Evolutionary conservation across 1,284 basidiomycete genomes (phyloP), one percentile per base, ranked within the genome.

Genomic region (Fomitopsis betulina): DNA sequence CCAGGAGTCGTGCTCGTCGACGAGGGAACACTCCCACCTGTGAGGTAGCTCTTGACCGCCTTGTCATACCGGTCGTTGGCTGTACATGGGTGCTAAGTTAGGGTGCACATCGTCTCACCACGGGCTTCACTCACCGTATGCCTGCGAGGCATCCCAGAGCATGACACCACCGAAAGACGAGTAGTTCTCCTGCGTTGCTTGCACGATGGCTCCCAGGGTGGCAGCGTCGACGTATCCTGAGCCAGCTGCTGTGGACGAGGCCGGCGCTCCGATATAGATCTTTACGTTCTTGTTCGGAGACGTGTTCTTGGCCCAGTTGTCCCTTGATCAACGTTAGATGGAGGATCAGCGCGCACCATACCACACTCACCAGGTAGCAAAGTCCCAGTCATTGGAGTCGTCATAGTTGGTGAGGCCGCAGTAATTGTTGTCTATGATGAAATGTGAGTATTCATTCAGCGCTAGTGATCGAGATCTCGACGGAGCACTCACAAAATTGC

Each of bases 91-190:
- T 17, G 33, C 45, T 47, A 15, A 47, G 45, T 47, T 47, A 47
- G 45, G 21, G 27, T 30, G 25, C 6, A 13, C 17, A 2, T 3
- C 2, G 15, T 47, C 45, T 27, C 45, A 15, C 35, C 33, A 52
- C 13, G 10, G 21, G 47, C 25, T 59, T 2, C n/a, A 61, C 72
- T 60, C 63, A 79, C 83, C 79, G 58, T 80, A 80, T 3, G 84
- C 83, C 66, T 85, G 81, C 3, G 82, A 85, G 0, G 77, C 80
- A 62, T 87, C 85, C 85, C 85, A 80, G 52, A 87, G 73, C 86
- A 89, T 89, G 23, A 85, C 75, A 33, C 86, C 86, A 7, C 86
- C 86, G 66, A 88, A 88, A 23, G 83, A 85, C 10, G 83, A 80
- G 65, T 79, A 88, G 58, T 78, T 68, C 15, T 73, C 64, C 43